Conservation (phyloP, 2,329 filamentous ascomycete genomes). For the Myotisia sp. region DNA sequence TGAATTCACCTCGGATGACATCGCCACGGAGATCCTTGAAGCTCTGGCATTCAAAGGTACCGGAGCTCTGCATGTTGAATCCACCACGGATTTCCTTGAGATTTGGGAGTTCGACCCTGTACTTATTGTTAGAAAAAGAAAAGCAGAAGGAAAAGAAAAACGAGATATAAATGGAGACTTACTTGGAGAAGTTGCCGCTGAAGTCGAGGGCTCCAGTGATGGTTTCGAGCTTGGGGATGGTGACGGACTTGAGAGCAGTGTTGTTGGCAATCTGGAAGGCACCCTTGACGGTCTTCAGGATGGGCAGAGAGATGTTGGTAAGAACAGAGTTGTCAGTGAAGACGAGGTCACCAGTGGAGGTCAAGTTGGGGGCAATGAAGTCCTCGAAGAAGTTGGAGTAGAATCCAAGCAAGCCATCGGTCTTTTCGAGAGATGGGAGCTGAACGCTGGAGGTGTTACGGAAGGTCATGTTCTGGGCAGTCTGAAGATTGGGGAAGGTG, state of each 20-base stretch:
- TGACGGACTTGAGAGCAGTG: constrained; percentile 52
- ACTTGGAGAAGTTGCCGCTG: constrained; percentile 73
- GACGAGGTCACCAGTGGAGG: constrained; percentile 37
- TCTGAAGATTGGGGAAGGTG: constrained; percentile 62
- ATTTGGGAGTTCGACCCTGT: constrained; percentile 54
- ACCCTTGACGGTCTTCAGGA: constrained; percentile 55
- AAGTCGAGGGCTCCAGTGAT: constrained; percentile 73
- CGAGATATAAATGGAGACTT: too few species aligned
- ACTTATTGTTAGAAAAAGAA: constrained; percentile 7
- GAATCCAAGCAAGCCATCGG: constrained; percentile 72
- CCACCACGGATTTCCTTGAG: constrained; percentile 56
- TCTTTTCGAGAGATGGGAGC: constrained; percentile 55
- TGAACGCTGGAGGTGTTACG: constrained; percentile 62
- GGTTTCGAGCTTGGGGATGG: constrained; percentile 52
- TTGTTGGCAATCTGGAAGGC: constrained; percentile 85
- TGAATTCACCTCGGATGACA: constrained; percentile 35
- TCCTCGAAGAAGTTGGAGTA: constrained; percentile 51
- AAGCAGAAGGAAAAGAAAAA: background rate
- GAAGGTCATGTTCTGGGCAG: constrained; percentile 68
- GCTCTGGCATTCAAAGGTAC: constrained; percentile 46
- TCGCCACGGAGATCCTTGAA: constrained; percentile 28
- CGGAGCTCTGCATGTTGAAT: constrained; percentile 55
- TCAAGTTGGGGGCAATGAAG: constrained; percentile 35
- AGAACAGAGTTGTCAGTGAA: constrained; percentile 44
- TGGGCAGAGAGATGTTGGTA: constrained; percentile 61